phyloP scores from a whole-genome alignment of 768 basidiomycete genomes.

The Coprinopsis sp. region DNA sequence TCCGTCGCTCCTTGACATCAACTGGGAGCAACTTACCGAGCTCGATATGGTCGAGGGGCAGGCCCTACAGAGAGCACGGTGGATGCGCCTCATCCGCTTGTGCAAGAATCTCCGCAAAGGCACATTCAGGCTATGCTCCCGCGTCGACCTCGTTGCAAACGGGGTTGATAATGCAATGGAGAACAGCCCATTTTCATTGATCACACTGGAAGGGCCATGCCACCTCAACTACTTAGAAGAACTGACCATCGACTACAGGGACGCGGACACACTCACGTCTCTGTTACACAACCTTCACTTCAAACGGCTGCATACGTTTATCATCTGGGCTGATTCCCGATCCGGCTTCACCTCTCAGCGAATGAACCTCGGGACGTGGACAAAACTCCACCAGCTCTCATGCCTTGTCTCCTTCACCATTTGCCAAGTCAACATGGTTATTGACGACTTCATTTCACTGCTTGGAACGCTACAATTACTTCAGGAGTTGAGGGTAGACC shows the following conservation, averaged over 20 bases:
- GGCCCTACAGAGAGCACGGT: not conserved
- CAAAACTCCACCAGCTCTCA: not conserved
- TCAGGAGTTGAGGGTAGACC: too few relatives aligned
- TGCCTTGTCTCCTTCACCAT: too few relatives aligned
- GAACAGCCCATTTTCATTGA: not conserved
- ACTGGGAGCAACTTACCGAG: not conserved
- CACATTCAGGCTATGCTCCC: not conserved
- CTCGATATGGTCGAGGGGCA: not conserved
- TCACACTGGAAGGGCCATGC: not conserved
- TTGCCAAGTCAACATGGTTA: not conserved
- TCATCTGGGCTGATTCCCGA: not conserved
- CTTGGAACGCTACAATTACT: too few relatives aligned
- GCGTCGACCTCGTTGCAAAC: not conserved
- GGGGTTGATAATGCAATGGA: too few relatives aligned
- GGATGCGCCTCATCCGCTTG: not conserved
- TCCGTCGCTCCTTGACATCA: not conserved
- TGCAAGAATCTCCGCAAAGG: not conserved
- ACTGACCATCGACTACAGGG: not conserved
- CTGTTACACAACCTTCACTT: not conserved
- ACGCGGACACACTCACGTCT: not conserved
- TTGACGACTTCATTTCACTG: not conserved
- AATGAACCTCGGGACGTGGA: not conserved
- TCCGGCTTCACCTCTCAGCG: not conserved
- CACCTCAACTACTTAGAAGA: not conserved
- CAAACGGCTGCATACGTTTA: not conserved